Evolutionary conservation across 2,329 filamentous ascomycete genomes (phyloP), one percentile per base, ranked within the genome.

Genomic region (Paecilomyces niveus): DNA sequence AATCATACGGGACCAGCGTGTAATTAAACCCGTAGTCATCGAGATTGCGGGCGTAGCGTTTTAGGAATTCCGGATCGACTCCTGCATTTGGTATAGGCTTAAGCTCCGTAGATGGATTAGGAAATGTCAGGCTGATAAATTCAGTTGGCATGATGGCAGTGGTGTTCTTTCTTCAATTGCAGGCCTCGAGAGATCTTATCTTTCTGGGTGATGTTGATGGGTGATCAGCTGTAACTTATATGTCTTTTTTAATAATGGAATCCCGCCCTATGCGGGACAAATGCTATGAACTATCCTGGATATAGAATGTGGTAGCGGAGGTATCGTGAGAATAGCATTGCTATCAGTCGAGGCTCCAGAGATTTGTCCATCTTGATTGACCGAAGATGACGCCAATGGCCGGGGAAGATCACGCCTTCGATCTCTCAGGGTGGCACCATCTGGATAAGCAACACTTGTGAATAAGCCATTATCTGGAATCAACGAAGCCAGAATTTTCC

Each of bases 11-110:
- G n/a, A 85, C 76, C 1, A 86, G 77, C 0, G 84, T 86, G 68
- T 86, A 86, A 70, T 85, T 84, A 75, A 80, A 86, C 53, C 71
- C 80, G 67, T 85, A 82, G 65, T 86, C 83, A 61, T 87, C 84
- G 1, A 86, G 75, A 3, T 75, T 77, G 22, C 81, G 77, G 13
- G 83, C 80, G 64, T 86, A 86, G 31, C 83, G 81, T 31, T 76
- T 71, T 3, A 86, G 77, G 63, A 76, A 85, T 6, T 81, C 81
- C 1, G 81, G 78, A 62, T 86, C 83, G 11, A 85, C 76, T 0
- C 68, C 59, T n/a, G 81, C 78, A 22, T 76, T 75, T 0, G 81
- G 79, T 57, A 83, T 79, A 1, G 80, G 83, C 18, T 77, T 65
- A 3, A 86, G 66, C 71, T 86, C 83, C 4, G 77, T 85, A 0